A percentile compares a stretch with the other conserved stretches of the same genome.
These are phyloP conservation scores for Bimuria novae-zelandiae DNA, from an alignment of 2,329 filamentous ascomycete species.

Conservation along the genomic window DNA sequence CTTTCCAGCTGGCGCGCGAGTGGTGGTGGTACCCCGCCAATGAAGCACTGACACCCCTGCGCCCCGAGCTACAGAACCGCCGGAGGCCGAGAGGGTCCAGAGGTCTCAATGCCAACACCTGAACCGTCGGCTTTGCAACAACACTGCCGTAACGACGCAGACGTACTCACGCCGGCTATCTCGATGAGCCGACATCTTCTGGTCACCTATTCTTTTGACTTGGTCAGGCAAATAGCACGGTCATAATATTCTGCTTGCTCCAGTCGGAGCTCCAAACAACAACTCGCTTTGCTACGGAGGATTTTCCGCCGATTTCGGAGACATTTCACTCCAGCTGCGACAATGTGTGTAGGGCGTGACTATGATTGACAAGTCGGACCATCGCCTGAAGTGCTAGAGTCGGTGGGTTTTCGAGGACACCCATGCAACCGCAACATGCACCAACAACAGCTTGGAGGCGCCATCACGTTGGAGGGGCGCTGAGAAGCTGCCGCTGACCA, in stretches of 20 bases:
- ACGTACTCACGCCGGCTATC: background rate
- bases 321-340: conserved; percentile 1
- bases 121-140: background rate
- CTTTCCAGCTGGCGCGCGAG: no score
- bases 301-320: conserved; percentile 6
- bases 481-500: background rate
- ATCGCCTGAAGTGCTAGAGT: background rate
- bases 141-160: background rate
- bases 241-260: no score
- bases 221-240: no score
- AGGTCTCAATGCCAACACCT: background rate
- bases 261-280: background rate
- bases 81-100: background rate
- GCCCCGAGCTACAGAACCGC: background rate
- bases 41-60: conserved; percentile 12
- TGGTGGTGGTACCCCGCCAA: conserved; percentile 16
- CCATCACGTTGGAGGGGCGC: conserved; percentile 1
- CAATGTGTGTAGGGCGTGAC: background rate
- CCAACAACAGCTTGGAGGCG: conserved; percentile 1
- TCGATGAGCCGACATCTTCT: background rate
- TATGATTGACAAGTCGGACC: background rate
- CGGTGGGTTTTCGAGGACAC: background rate
- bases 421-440: background rate
- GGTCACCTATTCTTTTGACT: background rate
- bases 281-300: conserved; percentile 1